These are phyloP conservation scores for Aureobasidium sp. DNA, from an alignment of 2,329 filamentous ascomycete species.

Conservation along the genomic window DNA sequence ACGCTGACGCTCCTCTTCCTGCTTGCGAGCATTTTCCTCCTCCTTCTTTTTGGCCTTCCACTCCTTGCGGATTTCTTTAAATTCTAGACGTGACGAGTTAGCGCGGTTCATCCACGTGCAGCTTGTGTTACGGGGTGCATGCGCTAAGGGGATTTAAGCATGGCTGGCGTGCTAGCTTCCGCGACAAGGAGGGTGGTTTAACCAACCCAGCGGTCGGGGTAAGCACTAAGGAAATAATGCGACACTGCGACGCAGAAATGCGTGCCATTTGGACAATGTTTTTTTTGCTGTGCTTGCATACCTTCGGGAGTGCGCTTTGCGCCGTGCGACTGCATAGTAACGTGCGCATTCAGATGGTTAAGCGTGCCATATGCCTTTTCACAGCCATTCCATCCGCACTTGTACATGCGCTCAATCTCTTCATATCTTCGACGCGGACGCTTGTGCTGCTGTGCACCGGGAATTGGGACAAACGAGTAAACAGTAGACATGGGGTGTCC, in stretches of 20 bases:
- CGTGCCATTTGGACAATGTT: not conserved
- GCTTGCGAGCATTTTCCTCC: constrained; percentile 82
- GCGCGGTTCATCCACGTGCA: constrained; percentile 22
- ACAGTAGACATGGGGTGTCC: constrained; percentile 61
- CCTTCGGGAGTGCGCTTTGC: constrained; percentile 94
- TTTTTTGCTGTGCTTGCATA: constrained; percentile 40
- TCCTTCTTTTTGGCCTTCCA: constrained; percentile 99
- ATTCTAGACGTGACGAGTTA: constrained; percentile 56
- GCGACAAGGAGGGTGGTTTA: constrained; percentile 19
- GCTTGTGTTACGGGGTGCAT: constrained; percentile 19
- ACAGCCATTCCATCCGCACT: constrained; percentile 96
- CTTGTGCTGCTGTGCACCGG: constrained; percentile 95
- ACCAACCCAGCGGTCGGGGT: constrained; percentile 20
- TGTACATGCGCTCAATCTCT: constrained; percentile 99
- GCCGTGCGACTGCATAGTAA: constrained; percentile 97
- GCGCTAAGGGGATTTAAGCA: constrained; percentile 25
- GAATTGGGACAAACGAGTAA: constrained; percentile 96
- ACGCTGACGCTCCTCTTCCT: constrained; percentile 75
- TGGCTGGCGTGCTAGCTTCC: constrained; percentile 25
- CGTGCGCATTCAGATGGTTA: constrained; percentile 95
- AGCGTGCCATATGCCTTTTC: constrained; percentile 97
- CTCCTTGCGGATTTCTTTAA: constrained; percentile 98
- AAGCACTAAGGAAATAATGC: constrained; percentile 17
- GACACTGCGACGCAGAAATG: constrained; percentile 8
- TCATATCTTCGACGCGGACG: constrained; percentile 87